Percentiles rank a stretch among this genome's conserved stretches.
Evolutionary conservation across 352 stramenopile species (phyloP).

Genomic region (Plasmopara viticola): DNA sequence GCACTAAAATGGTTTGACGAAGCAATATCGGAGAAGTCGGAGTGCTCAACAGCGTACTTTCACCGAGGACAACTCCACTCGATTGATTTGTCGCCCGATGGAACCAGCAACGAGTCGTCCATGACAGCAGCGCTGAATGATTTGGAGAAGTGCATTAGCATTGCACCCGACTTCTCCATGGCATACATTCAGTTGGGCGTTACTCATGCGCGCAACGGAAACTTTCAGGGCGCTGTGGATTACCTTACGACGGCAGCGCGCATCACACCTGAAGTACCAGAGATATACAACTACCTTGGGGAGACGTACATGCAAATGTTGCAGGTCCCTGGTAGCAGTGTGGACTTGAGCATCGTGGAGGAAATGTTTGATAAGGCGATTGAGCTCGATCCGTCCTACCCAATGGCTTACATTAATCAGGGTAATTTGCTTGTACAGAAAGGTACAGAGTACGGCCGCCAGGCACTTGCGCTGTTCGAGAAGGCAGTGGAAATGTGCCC

Average conservation of each 20-base stretch:
- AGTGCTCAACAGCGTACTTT: constrained; percentile 74
- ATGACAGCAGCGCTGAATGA: constrained; percentile 53
- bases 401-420: constrained; percentile 85
- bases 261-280: constrained; percentile 66
- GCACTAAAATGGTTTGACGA: constrained; percentile 74
- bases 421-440: constrained; percentile 76
- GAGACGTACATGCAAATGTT: constrained; percentile 85
- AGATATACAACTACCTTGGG: constrained; percentile 85
- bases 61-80: constrained; percentile 78
- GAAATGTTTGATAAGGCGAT: constrained; percentile 81
- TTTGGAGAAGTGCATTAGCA: constrained; percentile 62
- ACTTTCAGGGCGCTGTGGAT: constrained; percentile 66
- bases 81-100: constrained; percentile 57
- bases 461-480: constrained; percentile 68
- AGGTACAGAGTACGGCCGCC: constrained; percentile 58
- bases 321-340: constrained; percentile 37
- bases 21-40: constrained; percentile 53
- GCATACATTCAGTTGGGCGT: constrained; percentile 80
- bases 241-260: constrained; percentile 53
- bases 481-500: constrained; percentile 71
- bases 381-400: constrained; percentile 69
- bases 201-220: constrained; percentile 60
- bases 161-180: constrained; percentile 73
- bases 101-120: constrained; percentile 42
- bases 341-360: constrained; percentile 56